Percentiles rank a stretch among this genome's conserved stretches.
Evolutionary conservation across 1,284 basidiomycete species (phyloP).

Genomic region (Cutaneotrichosporon mucoides): DNA sequence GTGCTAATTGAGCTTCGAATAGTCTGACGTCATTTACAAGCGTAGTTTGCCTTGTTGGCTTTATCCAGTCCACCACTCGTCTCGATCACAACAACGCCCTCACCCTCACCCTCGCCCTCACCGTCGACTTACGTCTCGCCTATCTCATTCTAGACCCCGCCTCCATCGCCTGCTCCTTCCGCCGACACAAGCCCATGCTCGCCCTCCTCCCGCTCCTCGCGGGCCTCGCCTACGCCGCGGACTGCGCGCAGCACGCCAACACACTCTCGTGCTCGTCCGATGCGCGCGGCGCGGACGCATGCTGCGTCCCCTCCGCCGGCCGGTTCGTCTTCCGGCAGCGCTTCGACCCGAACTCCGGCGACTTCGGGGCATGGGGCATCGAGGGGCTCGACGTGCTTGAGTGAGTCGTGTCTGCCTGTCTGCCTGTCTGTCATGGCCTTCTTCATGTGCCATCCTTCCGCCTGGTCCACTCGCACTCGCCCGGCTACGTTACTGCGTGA

Average conservation of each 20-base stretch:
- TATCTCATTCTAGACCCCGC: no score
- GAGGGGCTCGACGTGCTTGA: conserved; percentile 42
- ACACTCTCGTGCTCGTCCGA: conserved; percentile 29
- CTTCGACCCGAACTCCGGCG: conserved; percentile 45
- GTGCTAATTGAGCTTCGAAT: no score
- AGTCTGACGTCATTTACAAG: no score
- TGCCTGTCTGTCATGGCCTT: neutral
- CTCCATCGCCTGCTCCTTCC: neutral
- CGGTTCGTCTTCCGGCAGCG: conserved; percentile 44
- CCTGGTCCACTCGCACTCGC: neutral
- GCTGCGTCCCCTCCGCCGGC: conserved; percentile 40
- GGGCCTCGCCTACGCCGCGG: neutral
- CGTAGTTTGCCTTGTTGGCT: no score
- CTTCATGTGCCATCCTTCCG: neutral
- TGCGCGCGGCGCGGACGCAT: conserved; percentile 27
- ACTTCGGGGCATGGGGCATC: conserved; percentile 45
- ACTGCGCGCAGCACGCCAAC: conserved; percentile 1
- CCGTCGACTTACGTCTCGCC: no score
- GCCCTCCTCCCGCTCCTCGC: neutral
- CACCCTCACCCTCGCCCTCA: no score
- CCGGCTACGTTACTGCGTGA: no score
- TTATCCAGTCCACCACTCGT: no score
- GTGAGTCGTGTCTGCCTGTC: conserved; percentile 24
- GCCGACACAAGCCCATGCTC: neutral
- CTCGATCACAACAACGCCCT: no score